These are phyloP conservation scores for Alternaria ethzedia DNA, from an alignment of 2,329 filamentous ascomycete species.

Conservation along the genomic window DNA sequence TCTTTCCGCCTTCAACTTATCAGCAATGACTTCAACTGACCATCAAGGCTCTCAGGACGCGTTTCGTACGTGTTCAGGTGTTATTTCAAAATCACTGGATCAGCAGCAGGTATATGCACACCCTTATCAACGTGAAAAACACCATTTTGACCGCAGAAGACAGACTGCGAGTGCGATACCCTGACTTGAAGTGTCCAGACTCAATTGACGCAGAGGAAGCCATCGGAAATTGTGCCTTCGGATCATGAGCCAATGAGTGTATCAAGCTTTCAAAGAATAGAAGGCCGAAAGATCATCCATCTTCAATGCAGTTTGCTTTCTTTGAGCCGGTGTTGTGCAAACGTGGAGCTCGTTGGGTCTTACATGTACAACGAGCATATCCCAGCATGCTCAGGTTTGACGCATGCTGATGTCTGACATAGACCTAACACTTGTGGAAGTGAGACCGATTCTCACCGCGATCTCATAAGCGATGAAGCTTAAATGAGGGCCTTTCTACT, in stretches of 20 bases:
- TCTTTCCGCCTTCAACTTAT: neutral
- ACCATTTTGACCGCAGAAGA: neutral
- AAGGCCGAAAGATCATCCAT: neutral
- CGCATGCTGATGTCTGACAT: neutral
- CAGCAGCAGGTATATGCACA: neutral
- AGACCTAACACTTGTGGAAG: neutral
- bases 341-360: neutral
- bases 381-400: neutral
- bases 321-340: neutral
- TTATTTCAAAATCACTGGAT: neutral
- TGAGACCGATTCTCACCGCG: fast-evolving
- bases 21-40: neutral
- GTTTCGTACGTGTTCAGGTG: neutral
- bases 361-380: neutral
- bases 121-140: neutral
- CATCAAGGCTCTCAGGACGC: neutral
- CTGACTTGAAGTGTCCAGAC: neutral
- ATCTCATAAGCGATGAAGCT: neutral
- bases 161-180: neutral
- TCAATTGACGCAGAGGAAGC: neutral
- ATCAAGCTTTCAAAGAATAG: neutral
- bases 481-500: neutral
- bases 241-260: neutral
- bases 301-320: neutral
- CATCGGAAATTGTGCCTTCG: neutral